Conservation (phyloP, 1,284 basidiomycete genomes). For the Ustilago loliicola region DNA sequence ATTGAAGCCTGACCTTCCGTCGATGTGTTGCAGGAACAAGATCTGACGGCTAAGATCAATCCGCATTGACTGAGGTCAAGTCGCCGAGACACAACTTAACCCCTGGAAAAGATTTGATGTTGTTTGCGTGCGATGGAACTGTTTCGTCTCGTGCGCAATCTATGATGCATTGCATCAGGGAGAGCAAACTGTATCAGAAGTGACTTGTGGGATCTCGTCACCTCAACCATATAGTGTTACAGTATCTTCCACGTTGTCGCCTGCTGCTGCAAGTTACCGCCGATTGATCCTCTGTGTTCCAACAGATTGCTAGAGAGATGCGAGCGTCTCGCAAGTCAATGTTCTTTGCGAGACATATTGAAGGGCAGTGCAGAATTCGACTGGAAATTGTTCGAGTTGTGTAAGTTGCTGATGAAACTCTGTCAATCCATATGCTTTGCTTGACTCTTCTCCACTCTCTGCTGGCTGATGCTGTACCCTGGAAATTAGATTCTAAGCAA, state of each 20-base stretch:
- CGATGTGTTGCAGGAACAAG: not conserved
- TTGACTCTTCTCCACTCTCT: not conserved
- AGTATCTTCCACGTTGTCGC: conserved; percentile 1
- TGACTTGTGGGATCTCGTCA: too few relatives aligned
- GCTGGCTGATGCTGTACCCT: not conserved
- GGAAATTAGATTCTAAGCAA: not conserved
- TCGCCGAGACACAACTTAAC: conserved; percentile 2
- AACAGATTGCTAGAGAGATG: not conserved
- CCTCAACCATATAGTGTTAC: too few relatives aligned
- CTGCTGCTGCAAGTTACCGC: not conserved
- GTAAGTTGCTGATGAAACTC: not conserved
- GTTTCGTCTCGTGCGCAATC: not conserved
- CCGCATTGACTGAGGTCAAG: not conserved
- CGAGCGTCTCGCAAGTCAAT: not conserved
- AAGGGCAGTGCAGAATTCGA: not conserved
- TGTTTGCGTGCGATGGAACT: not conserved
- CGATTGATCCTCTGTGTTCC: not conserved
- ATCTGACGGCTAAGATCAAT: not conserved
- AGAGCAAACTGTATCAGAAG: not conserved
- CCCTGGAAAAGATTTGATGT: not conserved
- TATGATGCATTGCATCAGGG: not conserved
- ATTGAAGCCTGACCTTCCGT: not conserved
- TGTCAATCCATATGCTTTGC: too few relatives aligned
- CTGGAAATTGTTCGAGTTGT: not conserved
- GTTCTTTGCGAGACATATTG: not conserved